Evolutionary conservation across 371 early-diverging fungal species (phyloP).

Genomic region (Cokeromyces recurvatus): DNA sequence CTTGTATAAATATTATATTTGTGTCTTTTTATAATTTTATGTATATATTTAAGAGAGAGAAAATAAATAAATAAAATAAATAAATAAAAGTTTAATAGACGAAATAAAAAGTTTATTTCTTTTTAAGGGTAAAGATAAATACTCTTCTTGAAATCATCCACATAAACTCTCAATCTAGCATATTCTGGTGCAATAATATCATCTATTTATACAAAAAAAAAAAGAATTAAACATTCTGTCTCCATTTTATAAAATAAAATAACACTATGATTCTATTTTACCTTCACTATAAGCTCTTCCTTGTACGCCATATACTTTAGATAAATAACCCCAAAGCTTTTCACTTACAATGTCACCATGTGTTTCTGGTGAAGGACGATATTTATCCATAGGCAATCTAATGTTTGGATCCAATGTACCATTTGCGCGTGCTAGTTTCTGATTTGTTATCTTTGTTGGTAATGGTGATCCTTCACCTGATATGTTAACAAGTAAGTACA

Average conservation of each 20-base stretch:
- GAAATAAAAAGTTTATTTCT: no score
- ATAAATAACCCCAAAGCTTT: constrained; percentile 31
- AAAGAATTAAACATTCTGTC: no score
- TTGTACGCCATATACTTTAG: constrained; percentile 37
- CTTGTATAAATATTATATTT: not conserved
- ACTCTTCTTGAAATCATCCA: constrained; percentile 41
- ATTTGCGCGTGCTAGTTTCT: constrained; percentile 32
- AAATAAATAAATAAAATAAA: not conserved
- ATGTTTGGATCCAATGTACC: constrained; percentile 38
- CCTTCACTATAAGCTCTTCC: constrained; percentile 42
- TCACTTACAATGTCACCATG: constrained; percentile 45
- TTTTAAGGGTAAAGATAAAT: constrained; percentile 38
- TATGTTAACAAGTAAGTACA: not conserved
- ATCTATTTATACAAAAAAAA: constrained; percentile 12
- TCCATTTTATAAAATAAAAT: not conserved
- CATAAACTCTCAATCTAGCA: constrained; percentile 34
- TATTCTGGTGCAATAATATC: constrained; percentile 38
- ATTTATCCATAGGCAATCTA: constrained; percentile 40
- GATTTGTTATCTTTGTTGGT: constrained; percentile 31
- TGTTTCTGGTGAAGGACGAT: constrained; percentile 42
- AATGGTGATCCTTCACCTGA: constrained; percentile 39
- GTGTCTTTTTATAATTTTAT: not conserved
- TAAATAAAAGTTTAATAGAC: not conserved
- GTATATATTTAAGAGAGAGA: not conserved
- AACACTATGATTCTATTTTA: constrained; percentile 2